Base-by-base conservation (phyloP, 805 yeast species). In the Saccharomycopsis fodiens region DNA sequence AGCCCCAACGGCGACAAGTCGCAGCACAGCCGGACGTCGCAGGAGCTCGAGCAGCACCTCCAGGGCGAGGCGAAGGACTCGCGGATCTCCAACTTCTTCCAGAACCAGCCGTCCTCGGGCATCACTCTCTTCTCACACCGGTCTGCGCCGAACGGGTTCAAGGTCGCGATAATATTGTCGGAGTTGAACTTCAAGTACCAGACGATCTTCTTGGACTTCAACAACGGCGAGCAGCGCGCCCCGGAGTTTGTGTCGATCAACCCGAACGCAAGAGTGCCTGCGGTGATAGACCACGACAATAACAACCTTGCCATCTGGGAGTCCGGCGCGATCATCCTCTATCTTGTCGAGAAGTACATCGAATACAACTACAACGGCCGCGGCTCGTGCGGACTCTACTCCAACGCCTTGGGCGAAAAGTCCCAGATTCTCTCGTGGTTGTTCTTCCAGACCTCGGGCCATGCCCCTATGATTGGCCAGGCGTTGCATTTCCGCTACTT, bases 401-500 rank as follows among this genome's bases (percentile, higher is more conserved):
- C 94, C 3, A 80, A 77, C 44, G 82, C 82, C 58, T 60, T 82
- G 44, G 70, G 76, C 12, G 95, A 86, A 53, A 96, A 87, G 66
- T 73, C 89, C 2, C 91, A 83, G 60, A 86, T 89, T 47, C 73
- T 78, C 50, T 77, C 88, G 4, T 89, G 97, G 96, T 70, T 91
- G 32, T 89, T 86, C 59, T 89, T 89, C 70, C 97, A 89, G 65
- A 87, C 96, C 2, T 83, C 94, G 3, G 97, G 97, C 4, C 97
- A 88, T 61, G 95, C 97, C 0, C 96, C 97, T n/a, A 89, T 89
- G 95, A 85, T 89, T 56, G 97, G 97, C 16, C 97, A 89, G 64
- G 96, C 97, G 6, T 72, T 91, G 55, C 97, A 91, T 67, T 91
- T 89, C 68, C 74, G 89, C 58, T 87, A 85, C 61, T 87, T 89